These are phyloP conservation scores for Umbellularia californica DNA, from an alignment of 164 flowering plant genomes.

Conservation along the genomic window DNA sequence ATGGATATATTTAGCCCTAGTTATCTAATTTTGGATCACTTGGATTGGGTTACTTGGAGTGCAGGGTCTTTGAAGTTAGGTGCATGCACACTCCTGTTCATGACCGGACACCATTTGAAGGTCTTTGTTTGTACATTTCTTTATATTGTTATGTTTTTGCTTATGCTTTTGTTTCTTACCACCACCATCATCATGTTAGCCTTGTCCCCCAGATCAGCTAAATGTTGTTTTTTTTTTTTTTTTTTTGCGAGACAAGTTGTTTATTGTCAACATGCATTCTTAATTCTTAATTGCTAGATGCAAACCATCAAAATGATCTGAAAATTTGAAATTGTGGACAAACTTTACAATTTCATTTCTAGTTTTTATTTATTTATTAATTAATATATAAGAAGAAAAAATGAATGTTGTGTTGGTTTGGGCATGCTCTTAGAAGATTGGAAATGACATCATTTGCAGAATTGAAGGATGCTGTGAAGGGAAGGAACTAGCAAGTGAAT, in stretches of 20 bases:
- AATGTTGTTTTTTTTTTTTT: no score
- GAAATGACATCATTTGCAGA: neutral
- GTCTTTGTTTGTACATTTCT: slow-evolving; percentile 20
- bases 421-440: neutral
- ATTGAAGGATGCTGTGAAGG: neutral
- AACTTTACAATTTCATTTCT: neutral
- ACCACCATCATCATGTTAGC: neutral
- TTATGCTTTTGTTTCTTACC: neutral
- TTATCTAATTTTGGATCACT: neutral
- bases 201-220: no score
- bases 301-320: neutral
- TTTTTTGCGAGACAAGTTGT: no score
- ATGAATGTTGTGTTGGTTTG: neutral
- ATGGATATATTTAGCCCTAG: neutral
- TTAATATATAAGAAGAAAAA: no score
- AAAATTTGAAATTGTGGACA: neutral
- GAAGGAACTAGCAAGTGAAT: neutral
- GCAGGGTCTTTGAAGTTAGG: slow-evolving; percentile 84
- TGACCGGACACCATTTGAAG: slow-evolving; percentile 91
- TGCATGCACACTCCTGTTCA: slow-evolving; percentile 88
- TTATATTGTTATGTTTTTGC: neutral
- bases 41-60: slow-evolving; percentile 4
- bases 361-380: no score
- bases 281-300: neutral
- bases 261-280: neutral